These are phyloP conservation scores for Pneumocystis murina DNA, from an alignment of 1,139 yeast genomes.

Conservation along the genomic window DNA sequence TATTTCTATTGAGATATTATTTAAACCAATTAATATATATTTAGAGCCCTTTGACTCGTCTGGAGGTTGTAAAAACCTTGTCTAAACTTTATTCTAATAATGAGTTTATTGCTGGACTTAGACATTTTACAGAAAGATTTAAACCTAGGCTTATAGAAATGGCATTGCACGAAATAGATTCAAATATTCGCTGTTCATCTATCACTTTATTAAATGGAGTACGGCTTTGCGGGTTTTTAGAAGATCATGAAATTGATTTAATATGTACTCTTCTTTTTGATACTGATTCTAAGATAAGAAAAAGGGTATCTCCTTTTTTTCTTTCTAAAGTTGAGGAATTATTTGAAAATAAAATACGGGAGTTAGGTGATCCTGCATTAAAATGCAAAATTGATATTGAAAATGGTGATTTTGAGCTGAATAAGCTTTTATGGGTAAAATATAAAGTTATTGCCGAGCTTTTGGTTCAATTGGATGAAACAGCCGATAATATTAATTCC, in stretches of 20 bases:
- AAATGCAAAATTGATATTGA: conserved; percentile 6
- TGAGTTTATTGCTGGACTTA: conserved; percentile 33
- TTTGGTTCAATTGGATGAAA: conserved; percentile 2
- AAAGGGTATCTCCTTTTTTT: conserved; percentile 20
- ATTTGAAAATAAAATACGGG: conserved; percentile 6
- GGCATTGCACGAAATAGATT: conserved; percentile 38
- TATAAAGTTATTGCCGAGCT: conserved; percentile 17
- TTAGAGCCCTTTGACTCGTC: conserved; percentile 38
- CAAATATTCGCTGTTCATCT: conserved; percentile 39
- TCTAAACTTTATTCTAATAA: conserved; percentile 33
- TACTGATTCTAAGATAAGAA: conserved; percentile 25
- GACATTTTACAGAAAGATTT: conserved; percentile 61
- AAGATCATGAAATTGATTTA: conserved; percentile 34
- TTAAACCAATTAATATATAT: neutral
- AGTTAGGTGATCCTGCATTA: conserved; percentile 9
- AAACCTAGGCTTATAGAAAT: conserved; percentile 52
- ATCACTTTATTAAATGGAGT: conserved; percentile 43
- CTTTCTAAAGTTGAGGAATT: conserved; percentile 16
- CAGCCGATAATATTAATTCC: conserved; percentile 8
- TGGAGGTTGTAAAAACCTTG: conserved; percentile 47
- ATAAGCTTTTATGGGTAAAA: conserved; percentile 16
- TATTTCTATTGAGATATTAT: neutral
- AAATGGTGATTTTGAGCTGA: conserved; percentile 4
- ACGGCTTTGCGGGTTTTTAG: conserved; percentile 46
- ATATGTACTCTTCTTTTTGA: conserved; percentile 35